These are phyloP conservation scores for Oryza nivara DNA, from an alignment of 176 grass and related monocot species.

Conservation along the genomic window DNA sequence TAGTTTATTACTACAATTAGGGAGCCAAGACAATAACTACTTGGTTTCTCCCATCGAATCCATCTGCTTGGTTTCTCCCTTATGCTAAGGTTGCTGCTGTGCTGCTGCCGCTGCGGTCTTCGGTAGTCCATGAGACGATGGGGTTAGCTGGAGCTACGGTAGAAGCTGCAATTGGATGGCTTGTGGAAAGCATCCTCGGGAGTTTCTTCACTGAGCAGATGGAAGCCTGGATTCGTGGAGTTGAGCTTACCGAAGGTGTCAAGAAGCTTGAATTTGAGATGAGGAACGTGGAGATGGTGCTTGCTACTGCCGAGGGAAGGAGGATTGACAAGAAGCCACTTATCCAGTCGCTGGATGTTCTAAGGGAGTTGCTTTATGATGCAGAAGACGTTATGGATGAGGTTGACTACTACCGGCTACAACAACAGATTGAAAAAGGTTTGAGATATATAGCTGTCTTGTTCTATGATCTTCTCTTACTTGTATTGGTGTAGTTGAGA, in stretches of 20 bases:
- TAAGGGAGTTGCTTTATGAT: constrained; percentile 23
- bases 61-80: background rate
- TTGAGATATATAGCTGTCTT: background rate
- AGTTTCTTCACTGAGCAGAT: background rate
- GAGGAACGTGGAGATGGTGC: background rate
- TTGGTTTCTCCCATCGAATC: background rate
- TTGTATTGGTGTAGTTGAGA: background rate
- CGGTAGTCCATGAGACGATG: background rate
- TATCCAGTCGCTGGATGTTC: background rate
- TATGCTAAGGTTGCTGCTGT: background rate
- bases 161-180: constrained; percentile 21
- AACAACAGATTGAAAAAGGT: constrained; percentile 19
- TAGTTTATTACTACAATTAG: too few species aligned
- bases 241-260: constrained; percentile 15
- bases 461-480: background rate
- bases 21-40: too few species aligned
- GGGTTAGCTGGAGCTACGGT: background rate
- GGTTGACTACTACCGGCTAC: constrained; percentile 24
- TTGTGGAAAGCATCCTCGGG: constrained; percentile 30
- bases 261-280: background rate
- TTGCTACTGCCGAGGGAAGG: constrained; percentile 1
- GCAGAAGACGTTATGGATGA: constrained; percentile 34
- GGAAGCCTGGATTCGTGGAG: background rate
- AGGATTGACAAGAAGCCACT: constrained; percentile 5
- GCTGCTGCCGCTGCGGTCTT: background rate